Conservation (phyloP, 2,329 filamentous ascomycete genomes). For the Epichloe hybrida region DNA sequence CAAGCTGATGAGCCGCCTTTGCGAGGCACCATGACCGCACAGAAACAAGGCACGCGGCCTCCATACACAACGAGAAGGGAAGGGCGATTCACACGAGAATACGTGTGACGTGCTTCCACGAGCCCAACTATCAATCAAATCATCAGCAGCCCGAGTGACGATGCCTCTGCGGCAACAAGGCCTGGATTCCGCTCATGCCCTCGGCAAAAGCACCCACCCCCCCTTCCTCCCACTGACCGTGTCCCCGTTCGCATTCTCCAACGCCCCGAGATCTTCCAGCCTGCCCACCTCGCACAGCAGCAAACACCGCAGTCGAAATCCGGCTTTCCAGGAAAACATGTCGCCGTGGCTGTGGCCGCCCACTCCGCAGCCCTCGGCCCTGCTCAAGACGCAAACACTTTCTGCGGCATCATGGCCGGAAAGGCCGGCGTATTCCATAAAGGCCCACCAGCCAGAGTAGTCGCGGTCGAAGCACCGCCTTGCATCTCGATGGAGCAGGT, state of each 20-base stretch:
- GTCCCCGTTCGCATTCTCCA: not conserved
- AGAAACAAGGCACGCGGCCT: too few species aligned
- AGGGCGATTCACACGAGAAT: too few species aligned
- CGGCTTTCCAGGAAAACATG: constrained; percentile 3
- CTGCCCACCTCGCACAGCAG: constrained; percentile 2
- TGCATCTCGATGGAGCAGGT: not conserved
- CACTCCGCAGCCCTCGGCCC: not conserved
- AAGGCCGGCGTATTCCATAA: constrained; percentile 3
- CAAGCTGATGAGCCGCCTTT: too few species aligned
- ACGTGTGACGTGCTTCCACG: too few species aligned
- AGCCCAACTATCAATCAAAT: not conserved
- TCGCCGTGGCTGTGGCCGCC: not conserved
- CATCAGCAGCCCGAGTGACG: not conserved
- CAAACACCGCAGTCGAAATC: constrained; percentile 3
- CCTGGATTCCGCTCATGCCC: not conserved
- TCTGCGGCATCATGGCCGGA: not conserved
- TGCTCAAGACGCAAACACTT: not conserved
- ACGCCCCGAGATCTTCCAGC: not conserved
- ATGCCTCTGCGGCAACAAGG: not conserved
- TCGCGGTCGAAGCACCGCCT: not conserved
- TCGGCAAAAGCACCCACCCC: not conserved
- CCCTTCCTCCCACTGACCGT: too few species aligned
- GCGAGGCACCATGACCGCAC: too few species aligned
- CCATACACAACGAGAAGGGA: too few species aligned
- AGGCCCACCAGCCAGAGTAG: constrained; percentile 1